A percentile compares a stretch with the other conserved stretches of the same genome.
Evolutionary conservation across 2,329 filamentous ascomycete genomes (phyloP).

Genomic region (Fusarium poae): DNA sequence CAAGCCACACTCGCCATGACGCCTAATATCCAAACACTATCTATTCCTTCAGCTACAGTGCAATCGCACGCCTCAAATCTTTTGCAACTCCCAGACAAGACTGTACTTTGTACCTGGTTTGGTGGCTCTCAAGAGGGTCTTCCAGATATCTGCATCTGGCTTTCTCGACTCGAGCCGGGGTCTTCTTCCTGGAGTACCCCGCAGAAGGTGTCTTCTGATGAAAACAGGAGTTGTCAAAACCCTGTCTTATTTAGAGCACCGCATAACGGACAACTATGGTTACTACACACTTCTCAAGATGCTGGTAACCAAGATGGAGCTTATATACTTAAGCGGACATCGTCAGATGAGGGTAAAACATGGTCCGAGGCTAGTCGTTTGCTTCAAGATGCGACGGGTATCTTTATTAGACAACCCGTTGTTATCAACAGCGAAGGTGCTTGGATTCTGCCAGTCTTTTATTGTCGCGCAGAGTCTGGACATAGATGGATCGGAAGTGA

Average conservation of each 20-base stretch:
- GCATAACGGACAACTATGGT: conserved; percentile 53
- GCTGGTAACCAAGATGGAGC: conserved; percentile 60
- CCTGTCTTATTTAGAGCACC: conserved; percentile 58
- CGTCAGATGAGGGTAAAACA: conserved; percentile 52
- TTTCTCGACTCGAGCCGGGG: conserved; percentile 54
- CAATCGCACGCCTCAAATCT: conserved; percentile 62
- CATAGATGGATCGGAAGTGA: conserved; percentile 60
- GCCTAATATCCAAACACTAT: conserved; percentile 19
- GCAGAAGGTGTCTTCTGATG: conserved; percentile 55
- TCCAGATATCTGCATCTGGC: conserved; percentile 59
- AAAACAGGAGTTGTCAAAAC: conserved; percentile 60
- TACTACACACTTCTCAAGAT: conserved; percentile 61
- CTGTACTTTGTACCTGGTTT: conserved; percentile 60
- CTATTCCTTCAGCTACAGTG: conserved; percentile 56
- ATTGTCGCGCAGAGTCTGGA: conserved; percentile 57
- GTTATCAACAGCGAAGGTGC: conserved; percentile 53
- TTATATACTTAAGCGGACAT: conserved; percentile 55
- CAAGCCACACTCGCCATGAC: background rate
- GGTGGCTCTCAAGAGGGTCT: conserved; percentile 61
- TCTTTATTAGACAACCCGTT: conserved; percentile 59
- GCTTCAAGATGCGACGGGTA: conserved; percentile 53
- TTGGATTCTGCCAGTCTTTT: conserved; percentile 59
- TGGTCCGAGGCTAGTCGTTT: conserved; percentile 54
- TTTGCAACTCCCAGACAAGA: conserved; percentile 56
- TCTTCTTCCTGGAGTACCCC: conserved; percentile 52